Base-by-base conservation (phyloP, 2,329 filamentous ascomycete species). In the Pseudogymnoascus sp. region DNA sequence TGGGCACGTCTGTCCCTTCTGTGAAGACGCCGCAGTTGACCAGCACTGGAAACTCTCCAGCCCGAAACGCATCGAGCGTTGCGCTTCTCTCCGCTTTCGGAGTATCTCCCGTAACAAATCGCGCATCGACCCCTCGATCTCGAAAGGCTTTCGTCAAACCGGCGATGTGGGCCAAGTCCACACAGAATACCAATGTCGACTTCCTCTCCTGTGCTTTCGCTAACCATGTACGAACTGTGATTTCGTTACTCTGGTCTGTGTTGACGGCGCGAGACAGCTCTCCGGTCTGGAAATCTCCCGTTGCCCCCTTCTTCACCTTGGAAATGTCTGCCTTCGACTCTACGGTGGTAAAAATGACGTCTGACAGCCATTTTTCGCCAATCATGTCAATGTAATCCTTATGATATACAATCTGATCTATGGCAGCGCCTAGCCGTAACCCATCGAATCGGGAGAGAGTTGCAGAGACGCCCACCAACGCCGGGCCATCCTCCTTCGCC, bases 11-110 rank as follows among this genome's bases (percentile, higher is more conserved):
- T 0, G 94, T 99, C 1, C 94, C 94, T 76, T 99, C 94, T 0
- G 93, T 97, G 70, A 96, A 97, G 40, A 99, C 89, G 7, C 92
- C 92, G 71, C 94, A 97, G 72, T 99, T 99, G 60, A 99, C 77
- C 12, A 99, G 80, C 0, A 99, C 90, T 0, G 91, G 90, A 65
- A 90, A 97, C 45, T 92, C 83, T 6, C 86, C 83, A 1, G 78
- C 80, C 66, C 83, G 88, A 74, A 99, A 99, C 2, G 83, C 84
- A 33, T 90, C 86, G 1, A 99, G 79, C 1, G 84, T 84, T 59
- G 87, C 80, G 59, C 84, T 82, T 48, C 94, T 84, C 60, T 87
- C 80, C n/a, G 82, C 73, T 63, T 83, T 85, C 7, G 83, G 80
- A 0, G 94, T 97, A 27, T 89, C 84, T 15, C 91, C 87, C 0